These are phyloP conservation scores for Malus hybrid DNA, from an alignment of 331 rosid genomes.

Conservation along the genomic window DNA sequence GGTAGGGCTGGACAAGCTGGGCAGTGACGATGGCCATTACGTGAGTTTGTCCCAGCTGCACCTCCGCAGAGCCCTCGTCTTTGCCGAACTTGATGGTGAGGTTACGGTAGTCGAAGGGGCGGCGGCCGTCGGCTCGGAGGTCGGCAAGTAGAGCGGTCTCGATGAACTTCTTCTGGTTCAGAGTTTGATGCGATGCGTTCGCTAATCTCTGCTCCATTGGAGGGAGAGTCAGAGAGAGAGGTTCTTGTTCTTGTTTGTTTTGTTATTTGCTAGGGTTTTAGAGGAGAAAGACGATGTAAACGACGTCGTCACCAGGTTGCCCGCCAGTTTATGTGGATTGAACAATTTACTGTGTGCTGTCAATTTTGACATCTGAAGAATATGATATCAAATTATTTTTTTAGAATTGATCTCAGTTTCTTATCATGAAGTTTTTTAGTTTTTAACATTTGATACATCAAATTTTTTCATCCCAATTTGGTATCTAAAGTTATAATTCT, in stretches of 20 bases:
- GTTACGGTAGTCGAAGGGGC: conserved; percentile 71
- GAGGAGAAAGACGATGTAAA: neutral
- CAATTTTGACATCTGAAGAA: too few species aligned
- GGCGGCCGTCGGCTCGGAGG: conserved; percentile 76
- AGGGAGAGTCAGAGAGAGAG: neutral
- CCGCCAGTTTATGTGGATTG: too few species aligned
- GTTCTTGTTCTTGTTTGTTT: neutral
- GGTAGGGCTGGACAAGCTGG: conserved; percentile 62
- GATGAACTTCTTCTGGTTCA: conserved; percentile 67
- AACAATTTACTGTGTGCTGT: too few species aligned
- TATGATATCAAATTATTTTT: too few species aligned
- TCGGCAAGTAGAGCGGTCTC: conserved; percentile 50
- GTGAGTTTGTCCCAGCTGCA: conserved; percentile 65
- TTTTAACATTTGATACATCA: too few species aligned
- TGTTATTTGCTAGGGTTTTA: neutral
- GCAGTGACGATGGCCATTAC: conserved; percentile 62
- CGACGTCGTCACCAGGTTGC: neutral
- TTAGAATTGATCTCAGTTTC: too few species aligned
- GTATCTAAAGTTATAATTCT: too few species aligned
- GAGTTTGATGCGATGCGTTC: conserved; percentile 40
- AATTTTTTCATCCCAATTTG: too few species aligned
- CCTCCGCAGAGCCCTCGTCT: conserved; percentile 67
- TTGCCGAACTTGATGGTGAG: conserved; percentile 55
- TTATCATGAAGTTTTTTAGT: too few species aligned
- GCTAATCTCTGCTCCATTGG: conserved; percentile 72